phyloP scores from a whole-genome alignment of 2,329 filamentous ascomycete species.

The Bertia moriformis region DNA sequence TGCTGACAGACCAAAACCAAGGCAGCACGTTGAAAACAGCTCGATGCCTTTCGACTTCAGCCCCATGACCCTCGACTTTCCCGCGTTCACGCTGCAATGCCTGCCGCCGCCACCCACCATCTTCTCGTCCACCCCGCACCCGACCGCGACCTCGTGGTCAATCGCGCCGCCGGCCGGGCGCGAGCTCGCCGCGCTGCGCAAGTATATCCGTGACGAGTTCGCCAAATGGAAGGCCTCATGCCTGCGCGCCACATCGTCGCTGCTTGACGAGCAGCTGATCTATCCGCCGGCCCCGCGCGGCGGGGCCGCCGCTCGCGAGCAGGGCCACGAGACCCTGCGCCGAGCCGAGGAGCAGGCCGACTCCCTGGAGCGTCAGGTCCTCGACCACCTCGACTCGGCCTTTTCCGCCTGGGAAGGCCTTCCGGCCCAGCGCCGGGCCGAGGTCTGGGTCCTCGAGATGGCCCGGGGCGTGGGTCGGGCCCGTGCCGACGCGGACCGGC shows the following conservation, averaged over 20 bases:
- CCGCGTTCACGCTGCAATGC: conserved; percentile 68
- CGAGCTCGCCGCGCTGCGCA: conserved; percentile 58
- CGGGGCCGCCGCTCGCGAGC: conserved; percentile 21
- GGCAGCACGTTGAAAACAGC: conserved; percentile 37
- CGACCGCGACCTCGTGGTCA: conserved; percentile 68
- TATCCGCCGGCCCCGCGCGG: conserved; percentile 23
- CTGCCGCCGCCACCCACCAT: conserved; percentile 69
- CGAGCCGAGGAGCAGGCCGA: conserved; percentile 36
- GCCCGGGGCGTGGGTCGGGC: conserved; percentile 42
- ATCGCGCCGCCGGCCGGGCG: conserved; percentile 59
- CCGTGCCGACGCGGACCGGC: conserved; percentile 35
- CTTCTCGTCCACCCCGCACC: conserved; percentile 66
- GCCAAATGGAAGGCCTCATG: conserved; percentile 44
- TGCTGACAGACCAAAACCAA: no score
- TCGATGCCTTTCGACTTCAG: conserved; percentile 64
- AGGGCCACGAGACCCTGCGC: conserved; percentile 27
- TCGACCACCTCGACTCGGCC: conserved; percentile 62
- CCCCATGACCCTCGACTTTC: conserved; percentile 71
- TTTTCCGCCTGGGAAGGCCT: conserved; percentile 61
- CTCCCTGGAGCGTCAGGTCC: conserved; percentile 52
- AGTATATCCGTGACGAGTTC: conserved; percentile 55
- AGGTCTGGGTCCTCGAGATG: conserved; percentile 47
- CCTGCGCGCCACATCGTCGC: conserved; percentile 30
- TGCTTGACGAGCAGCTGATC: conserved; percentile 33
- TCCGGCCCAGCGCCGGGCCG: conserved; percentile 37